Percentiles rank a stretch among this genome's conserved stretches.
These are phyloP conservation scores for Rhizophagus clarus DNA, from an alignment of 192 early-diverging fungal genomes.

Conservation along the genomic window DNA sequence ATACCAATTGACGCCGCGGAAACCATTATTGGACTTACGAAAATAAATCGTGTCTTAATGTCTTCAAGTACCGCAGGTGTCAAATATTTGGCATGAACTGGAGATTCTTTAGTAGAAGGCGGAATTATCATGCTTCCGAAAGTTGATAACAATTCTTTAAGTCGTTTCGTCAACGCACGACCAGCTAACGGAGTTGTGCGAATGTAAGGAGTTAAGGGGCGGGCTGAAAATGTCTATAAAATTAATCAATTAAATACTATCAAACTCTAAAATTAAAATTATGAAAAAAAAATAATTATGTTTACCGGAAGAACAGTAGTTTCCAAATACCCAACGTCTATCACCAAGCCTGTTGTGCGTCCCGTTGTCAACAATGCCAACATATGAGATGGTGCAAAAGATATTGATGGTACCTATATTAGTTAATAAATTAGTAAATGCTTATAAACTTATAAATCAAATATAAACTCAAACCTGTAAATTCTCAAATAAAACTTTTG, in stretches of 20 bases:
- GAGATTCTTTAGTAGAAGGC: conserved; percentile 44
- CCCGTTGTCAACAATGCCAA: conserved; percentile 79
- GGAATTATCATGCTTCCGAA: conserved; percentile 46
- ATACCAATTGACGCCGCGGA: conserved; percentile 38
- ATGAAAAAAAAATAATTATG: neutral
- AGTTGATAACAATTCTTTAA: conserved; percentile 56
- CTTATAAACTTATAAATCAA: neutral
- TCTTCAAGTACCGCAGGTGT: conserved; percentile 62
- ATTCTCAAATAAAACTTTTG: conserved; percentile 72
- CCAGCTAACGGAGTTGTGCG: conserved; percentile 69
- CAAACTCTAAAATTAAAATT: neutral
- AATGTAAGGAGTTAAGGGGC: conserved; percentile 67
- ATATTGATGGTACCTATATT: conserved; percentile 73
- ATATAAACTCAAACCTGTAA: conserved; percentile 56
- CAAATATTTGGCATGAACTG: conserved; percentile 50
- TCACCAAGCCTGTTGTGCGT: conserved; percentile 74
- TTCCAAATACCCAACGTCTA: conserved; percentile 83
- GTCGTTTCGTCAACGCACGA: conserved; percentile 54
- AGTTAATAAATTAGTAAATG: neutral
- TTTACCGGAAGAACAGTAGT: conserved; percentile 79
- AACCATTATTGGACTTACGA: conserved; percentile 56
- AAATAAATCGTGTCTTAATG: conserved; percentile 66
- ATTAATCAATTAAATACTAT: neutral
- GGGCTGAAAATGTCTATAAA: conserved; percentile 65
- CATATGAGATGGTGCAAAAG: conserved; percentile 73